phyloP scores from a whole-genome alignment of 306 rosid genomes.

The Casuarina cunninghamiana region DNA sequence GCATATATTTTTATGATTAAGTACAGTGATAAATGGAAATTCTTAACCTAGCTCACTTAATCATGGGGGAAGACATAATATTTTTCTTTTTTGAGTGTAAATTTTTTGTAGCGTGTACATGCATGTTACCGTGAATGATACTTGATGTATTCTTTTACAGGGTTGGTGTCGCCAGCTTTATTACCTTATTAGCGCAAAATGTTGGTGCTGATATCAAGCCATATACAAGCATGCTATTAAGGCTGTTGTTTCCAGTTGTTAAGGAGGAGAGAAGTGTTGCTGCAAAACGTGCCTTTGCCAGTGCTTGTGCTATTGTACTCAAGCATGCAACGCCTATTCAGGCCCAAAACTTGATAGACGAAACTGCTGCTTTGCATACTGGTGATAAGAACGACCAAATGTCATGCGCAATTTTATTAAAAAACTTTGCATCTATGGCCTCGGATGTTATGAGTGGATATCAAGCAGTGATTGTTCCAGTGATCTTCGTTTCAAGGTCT shows the following conservation, averaged over 20 bases:
- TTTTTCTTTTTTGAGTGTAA: background rate
- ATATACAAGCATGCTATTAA: slow-evolving; percentile 70
- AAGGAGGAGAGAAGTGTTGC: slow-evolving; percentile 78
- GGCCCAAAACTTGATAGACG: slow-evolving; percentile 81
- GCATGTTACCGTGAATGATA: slow-evolving; percentile 3
- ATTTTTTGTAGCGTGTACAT: background rate
- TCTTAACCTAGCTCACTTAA: background rate
- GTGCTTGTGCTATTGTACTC: slow-evolving; percentile 73
- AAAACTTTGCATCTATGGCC: slow-evolving; percentile 78
- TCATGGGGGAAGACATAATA: background rate
- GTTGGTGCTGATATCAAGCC: slow-evolving; percentile 81
- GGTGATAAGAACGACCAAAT: slow-evolving; percentile 84
- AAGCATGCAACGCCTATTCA: slow-evolving; percentile 60
- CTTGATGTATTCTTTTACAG: slow-evolving; percentile 40
- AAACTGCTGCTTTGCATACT: slow-evolving; percentile 69
- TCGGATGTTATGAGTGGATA: slow-evolving; percentile 81
- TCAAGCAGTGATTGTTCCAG: slow-evolving; percentile 66
- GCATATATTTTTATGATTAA: background rate
- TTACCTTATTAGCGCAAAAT: slow-evolving; percentile 70
- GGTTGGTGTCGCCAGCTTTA: slow-evolving; percentile 96
- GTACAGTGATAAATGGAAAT: background rate
- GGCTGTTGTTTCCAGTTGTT: slow-evolving; percentile 80
- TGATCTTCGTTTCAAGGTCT: slow-evolving; percentile 84
- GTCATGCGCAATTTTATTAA: slow-evolving; percentile 78
- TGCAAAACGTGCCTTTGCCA: slow-evolving; percentile 90